phyloP scores from a whole-genome alignment of 176 grass and related monocot species.

The Cenchrus americanus region DNA sequence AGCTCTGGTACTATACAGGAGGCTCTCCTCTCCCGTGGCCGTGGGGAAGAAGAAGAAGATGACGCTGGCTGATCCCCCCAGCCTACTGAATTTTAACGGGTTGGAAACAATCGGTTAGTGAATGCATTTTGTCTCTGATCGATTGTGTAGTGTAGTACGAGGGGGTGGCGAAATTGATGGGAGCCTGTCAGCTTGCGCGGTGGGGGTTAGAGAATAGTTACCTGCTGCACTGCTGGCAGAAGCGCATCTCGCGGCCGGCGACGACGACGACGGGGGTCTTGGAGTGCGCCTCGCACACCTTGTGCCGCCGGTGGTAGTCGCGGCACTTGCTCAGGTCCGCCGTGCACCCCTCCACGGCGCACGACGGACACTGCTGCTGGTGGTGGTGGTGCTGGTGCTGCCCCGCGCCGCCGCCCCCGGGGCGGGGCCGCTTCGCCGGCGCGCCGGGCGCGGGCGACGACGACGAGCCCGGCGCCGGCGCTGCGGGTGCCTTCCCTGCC shows the following conservation, averaged over 20 bases:
- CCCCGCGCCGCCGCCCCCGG: background rate
- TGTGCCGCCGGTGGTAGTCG: constrained; percentile 96
- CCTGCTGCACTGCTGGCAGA: constrained; percentile 99
- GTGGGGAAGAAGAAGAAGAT: background rate
- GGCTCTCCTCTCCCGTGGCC: background rate
- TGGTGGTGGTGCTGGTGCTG: background rate
- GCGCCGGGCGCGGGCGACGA: background rate
- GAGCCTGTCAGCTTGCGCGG: too few relatives aligned
- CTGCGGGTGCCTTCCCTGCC: constrained; percentile 4
- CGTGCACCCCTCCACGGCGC: constrained; percentile 84
- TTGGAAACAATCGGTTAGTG: background rate
- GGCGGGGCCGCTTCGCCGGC: constrained; percentile 44
- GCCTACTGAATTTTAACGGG: background rate
- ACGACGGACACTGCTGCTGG: constrained; percentile 48
- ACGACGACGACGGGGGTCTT: constrained; percentile 92
- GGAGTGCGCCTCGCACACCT: constrained; percentile 94
- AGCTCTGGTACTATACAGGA: background rate
- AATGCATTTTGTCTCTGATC: background rate
- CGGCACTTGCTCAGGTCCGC: constrained; percentile 85
- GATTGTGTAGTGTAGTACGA: background rate
- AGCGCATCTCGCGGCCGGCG: constrained; percentile 82
- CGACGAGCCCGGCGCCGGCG: background rate
- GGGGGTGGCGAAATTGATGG: too few relatives aligned
- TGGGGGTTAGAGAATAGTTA: constrained; percentile 6
- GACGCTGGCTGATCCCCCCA: background rate